These are phyloP conservation scores for Hypoxylon trugodes DNA, from an alignment of 495 filamentous ascomycete genomes.

Conservation along the genomic window DNA sequence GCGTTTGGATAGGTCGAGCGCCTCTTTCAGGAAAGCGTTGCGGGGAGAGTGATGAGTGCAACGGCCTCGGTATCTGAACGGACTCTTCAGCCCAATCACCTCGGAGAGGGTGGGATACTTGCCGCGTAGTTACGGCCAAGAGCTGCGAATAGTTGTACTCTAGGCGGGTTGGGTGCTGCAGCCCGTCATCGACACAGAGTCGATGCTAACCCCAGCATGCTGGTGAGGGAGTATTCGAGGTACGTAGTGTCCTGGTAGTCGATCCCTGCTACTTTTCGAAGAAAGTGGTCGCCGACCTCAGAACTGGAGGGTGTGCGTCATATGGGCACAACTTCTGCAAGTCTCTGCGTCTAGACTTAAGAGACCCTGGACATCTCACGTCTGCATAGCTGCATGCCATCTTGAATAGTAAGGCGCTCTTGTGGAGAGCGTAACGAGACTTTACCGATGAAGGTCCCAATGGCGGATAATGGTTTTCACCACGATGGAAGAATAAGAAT, in stretches of 20 bases:
- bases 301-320: constrained; percentile 41
- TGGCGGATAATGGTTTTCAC: constrained; percentile 13
- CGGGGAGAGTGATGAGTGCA: constrained; percentile 39
- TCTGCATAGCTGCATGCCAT: constrained; percentile 26
- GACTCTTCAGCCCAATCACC: constrained; percentile 35
- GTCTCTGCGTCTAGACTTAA: constrained; percentile 41
- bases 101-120: constrained; percentile 26
- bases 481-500: constrained; percentile 19
- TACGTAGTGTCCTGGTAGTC: constrained; percentile 36
- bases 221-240: constrained; percentile 40
- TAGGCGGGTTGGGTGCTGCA: constrained; percentile 39
- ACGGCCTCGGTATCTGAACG: constrained; percentile 42
- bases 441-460: constrained; percentile 6
- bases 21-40: constrained; percentile 43
- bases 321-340: constrained; percentile 42
- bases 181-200: constrained; percentile 39
- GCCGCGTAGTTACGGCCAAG: constrained; percentile 42
- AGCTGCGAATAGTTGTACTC: constrained; percentile 41
- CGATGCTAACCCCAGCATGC: constrained; percentile 24
- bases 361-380: constrained; percentile 29
- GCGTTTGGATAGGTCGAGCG: constrained; percentile 40
- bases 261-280: constrained; percentile 43
- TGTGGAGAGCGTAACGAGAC: constrained; percentile 22
- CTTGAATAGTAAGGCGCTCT: constrained; percentile 28
- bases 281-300: constrained; percentile 42